Conservation (phyloP, 495 filamentous ascomycete species). For the Penicillium chermesinum region DNA sequence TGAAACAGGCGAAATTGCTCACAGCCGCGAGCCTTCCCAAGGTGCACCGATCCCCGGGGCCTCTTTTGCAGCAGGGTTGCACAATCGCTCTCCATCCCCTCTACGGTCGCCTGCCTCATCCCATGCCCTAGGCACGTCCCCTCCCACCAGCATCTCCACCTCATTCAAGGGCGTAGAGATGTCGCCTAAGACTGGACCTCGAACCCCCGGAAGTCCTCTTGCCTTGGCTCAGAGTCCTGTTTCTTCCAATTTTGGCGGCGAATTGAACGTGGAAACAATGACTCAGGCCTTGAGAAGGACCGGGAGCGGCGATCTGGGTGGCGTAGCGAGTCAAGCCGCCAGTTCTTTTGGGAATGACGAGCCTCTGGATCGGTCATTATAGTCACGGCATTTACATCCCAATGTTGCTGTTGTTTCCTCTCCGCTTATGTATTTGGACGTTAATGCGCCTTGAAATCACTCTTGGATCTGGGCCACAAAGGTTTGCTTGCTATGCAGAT, state of each 20-base stretch:
- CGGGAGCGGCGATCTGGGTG: conserved; percentile 71
- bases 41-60: conserved; percentile 34
- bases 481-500: background rate
- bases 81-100: conserved; percentile 68
- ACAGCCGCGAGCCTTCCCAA: conserved; percentile 55
- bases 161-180: conserved; percentile 62
- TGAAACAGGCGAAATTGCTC: conserved; percentile 24
- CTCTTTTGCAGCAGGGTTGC: conserved; percentile 43
- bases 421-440: too few relatives aligned
- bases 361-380: conserved; percentile 25
- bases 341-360: conserved; percentile 50
- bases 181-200: conserved; percentile 43
- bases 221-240: conserved; percentile 39
- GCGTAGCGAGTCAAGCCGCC: conserved; percentile 53
- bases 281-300: conserved; percentile 68
- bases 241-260: conserved; percentile 50
- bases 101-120: conserved; percentile 66
- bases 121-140: conserved; percentile 55
- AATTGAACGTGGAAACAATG: conserved; percentile 87
- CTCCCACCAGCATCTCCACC: conserved; percentile 61
- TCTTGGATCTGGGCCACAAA: too few relatives aligned
- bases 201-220: conserved; percentile 22
- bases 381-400: background rate
- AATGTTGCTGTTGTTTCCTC: too few relatives aligned
- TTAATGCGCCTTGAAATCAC: too few relatives aligned